phyloP scores from a whole-genome alignment of 1,139 yeast species.

The Taiozyma onychis region DNA sequence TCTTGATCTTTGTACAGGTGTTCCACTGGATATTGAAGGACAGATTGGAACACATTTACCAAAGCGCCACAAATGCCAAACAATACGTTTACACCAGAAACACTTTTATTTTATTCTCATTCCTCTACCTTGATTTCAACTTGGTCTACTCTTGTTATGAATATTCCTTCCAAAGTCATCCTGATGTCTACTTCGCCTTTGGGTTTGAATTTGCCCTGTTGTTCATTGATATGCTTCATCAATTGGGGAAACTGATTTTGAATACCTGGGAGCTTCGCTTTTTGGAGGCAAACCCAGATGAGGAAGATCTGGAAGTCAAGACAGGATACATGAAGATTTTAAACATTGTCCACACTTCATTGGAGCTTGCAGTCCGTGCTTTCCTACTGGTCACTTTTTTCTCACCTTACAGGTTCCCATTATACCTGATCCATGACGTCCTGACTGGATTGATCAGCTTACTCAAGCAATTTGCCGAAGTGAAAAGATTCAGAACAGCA shows the following conservation, averaged over 20 bases:
- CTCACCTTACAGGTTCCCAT: conserved; percentile 49
- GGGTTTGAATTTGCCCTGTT: conserved; percentile 75
- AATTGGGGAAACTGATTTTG: conserved; percentile 43
- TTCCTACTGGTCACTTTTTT: conserved; percentile 44
- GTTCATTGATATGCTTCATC: conserved; percentile 48
- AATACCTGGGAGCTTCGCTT: conserved; percentile 53
- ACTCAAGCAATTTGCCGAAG: conserved; percentile 44
- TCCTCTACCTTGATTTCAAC: conserved; percentile 44
- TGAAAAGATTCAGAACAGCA: conserved; percentile 53
- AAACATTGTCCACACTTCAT: conserved; percentile 43
- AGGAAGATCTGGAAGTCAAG: conserved; percentile 71
- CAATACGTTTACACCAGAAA: conserved; percentile 31
- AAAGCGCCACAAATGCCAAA: conserved; percentile 30
- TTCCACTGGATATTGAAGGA: conserved; percentile 73
- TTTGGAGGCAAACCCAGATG: conserved; percentile 44
- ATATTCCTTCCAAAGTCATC: conserved; percentile 43
- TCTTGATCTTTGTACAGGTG: conserved; percentile 53
- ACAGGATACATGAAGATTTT: conserved; percentile 52
- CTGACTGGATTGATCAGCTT: conserved; percentile 48
- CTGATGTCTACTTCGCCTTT: conserved; percentile 51
- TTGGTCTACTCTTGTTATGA: conserved; percentile 53
- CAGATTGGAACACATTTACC: conserved; percentile 49
- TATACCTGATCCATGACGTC: conserved; percentile 64
- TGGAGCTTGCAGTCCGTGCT: conserved; percentile 44
- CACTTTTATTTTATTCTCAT: conserved; percentile 34